Evolutionary conservation across 2,329 filamentous ascomycete genomes (phyloP), one percentile per base, ranked within the genome.

Genomic region (Colletotrichum sp.): DNA sequence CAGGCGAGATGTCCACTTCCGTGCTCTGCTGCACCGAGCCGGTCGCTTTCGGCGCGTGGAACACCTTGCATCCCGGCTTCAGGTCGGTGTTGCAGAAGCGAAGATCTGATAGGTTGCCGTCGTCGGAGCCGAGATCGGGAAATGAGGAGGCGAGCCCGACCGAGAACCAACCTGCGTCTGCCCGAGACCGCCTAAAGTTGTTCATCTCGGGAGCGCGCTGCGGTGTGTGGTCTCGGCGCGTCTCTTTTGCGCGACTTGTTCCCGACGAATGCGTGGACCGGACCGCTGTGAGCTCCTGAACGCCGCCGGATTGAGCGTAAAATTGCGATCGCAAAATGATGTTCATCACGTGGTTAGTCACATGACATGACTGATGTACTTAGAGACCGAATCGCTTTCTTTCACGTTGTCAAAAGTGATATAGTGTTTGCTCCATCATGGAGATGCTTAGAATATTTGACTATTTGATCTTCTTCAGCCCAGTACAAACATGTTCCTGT

Each of bases 31-130:
- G n/a, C 12, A 24, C 5, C 4, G 83, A 82, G 21, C 78, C 82
- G 69, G 87, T 83, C 13, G 82, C 82, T 57, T 83, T 84, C 8
- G 89, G 87, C 8, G 90, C 86, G 32, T 84, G 84, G 77, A 93
- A 92, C 21, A 92, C 89, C 78, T 90, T 93, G 86, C 92, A 94
- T n/a, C 88, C 88, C 0, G 89, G 87, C 30, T 83, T 85, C n/a
- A 85, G 80, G n/a, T 84, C 81, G 4, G 81, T 76, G 24, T 80
- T 77, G 78, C 88, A 90, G n/a, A 80, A 62, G 2, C 84, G 83
- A n/a, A 89, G 78, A 64, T 85, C 81, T 26, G 83, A 79, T 16
- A 89, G 78, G 77, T 83, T 83, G 52, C 82, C 83, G 7, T 84
- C 82, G 69, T 86, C 86, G 0, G 80, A 78, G 6, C 84, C 85